Conservation (phyloP, 371 early-diverging fungal species). For the Syncephalastrum contaminatum region DNA sequence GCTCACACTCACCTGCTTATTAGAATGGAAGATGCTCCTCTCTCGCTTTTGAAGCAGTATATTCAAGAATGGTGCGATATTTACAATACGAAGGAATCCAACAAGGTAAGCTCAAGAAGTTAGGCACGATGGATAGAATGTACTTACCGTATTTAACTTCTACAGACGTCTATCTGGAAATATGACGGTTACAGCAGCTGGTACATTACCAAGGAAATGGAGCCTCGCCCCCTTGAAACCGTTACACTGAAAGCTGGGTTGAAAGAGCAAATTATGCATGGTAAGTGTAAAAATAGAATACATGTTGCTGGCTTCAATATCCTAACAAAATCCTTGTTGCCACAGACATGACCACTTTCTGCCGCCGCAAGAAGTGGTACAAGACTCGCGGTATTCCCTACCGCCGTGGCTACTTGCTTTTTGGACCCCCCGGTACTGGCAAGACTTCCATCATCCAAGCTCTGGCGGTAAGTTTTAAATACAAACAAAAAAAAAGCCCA, state of each 20-base stretch:
- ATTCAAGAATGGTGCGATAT: slow-evolving; percentile 36
- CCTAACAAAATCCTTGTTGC: not conserved
- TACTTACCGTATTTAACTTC: too few species aligned
- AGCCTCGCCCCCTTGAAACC: slow-evolving; percentile 28
- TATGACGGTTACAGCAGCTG: slow-evolving; percentile 10
- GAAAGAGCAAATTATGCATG: slow-evolving; percentile 29
- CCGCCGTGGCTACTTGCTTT: slow-evolving; percentile 76
- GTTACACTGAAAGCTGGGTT: slow-evolving; percentile 31
- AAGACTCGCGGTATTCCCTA: slow-evolving; percentile 89
- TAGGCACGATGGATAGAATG: too few species aligned
- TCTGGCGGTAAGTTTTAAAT: slow-evolving; percentile 56
- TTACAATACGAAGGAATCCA: slow-evolving; percentile 17
- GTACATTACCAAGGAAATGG: slow-evolving; percentile 15
- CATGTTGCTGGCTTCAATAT: not conserved
- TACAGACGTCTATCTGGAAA: slow-evolving; percentile 12
- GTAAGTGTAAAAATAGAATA: slow-evolving; percentile 9
- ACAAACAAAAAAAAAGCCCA: slow-evolving; percentile 12
- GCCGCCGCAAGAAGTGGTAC: slow-evolving; percentile 66
- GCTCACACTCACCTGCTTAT: not conserved
- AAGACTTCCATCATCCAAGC: slow-evolving; percentile 65
- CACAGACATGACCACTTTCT: slow-evolving; percentile 35
- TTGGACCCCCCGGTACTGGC: slow-evolving; percentile 68
- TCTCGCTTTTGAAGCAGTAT: slow-evolving; percentile 21
- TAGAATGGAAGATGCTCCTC: slow-evolving; percentile 25
- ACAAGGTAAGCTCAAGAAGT: slow-evolving; percentile 7